A percentile compares a stretch with the other conserved stretches of the same genome.
Evolutionary conservation across 306 rosid genomes (phyloP).

Genomic region (Elaeagnus macrophylla): DNA sequence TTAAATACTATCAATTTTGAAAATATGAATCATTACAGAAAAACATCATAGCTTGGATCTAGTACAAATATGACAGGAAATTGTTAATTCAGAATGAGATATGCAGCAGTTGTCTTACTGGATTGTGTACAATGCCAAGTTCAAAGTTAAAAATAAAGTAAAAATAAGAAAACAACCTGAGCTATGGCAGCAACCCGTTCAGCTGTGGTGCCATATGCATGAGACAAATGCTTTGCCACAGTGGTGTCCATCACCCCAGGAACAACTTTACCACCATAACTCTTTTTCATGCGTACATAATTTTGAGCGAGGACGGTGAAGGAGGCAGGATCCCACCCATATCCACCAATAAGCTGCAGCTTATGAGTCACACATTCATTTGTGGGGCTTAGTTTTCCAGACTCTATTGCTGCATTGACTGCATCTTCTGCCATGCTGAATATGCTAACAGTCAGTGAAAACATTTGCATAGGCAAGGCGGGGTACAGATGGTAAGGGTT

Average conservation of each 20-base stretch:
- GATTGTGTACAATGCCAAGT: neutral
- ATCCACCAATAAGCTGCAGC: conserved; percentile 68
- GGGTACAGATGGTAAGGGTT: neutral
- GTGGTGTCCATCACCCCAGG: conserved; percentile 90
- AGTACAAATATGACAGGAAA: neutral
- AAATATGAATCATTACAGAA: neutral
- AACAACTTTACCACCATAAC: conserved; percentile 65
- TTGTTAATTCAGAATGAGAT: neutral
- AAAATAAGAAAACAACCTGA: conserved; percentile 51
- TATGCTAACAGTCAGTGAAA: conserved; percentile 22
- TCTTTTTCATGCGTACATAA: conserved; percentile 76
- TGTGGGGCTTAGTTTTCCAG: conserved; percentile 72
- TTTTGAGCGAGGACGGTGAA: conserved; percentile 92
- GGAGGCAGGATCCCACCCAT: conserved; percentile 88
- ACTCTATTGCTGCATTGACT: conserved; percentile 79
- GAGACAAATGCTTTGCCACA: conserved; percentile 82
- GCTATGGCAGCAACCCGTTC: conserved; percentile 90
- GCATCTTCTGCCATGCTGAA: conserved; percentile 99
- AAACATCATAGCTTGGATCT: neutral
- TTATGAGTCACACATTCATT: conserved; percentile 58
- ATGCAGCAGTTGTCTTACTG: too few species aligned
- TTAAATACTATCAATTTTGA: conserved; percentile 3
- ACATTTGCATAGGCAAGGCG: conserved; percentile 10
- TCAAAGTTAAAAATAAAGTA: too few species aligned
- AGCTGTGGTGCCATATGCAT: conserved; percentile 73